Percentiles rank a stretch among this genome's conserved stretches.
Conservation (phyloP, 1,139 yeast genomes). For the Suhomyces taliae region DNA sequence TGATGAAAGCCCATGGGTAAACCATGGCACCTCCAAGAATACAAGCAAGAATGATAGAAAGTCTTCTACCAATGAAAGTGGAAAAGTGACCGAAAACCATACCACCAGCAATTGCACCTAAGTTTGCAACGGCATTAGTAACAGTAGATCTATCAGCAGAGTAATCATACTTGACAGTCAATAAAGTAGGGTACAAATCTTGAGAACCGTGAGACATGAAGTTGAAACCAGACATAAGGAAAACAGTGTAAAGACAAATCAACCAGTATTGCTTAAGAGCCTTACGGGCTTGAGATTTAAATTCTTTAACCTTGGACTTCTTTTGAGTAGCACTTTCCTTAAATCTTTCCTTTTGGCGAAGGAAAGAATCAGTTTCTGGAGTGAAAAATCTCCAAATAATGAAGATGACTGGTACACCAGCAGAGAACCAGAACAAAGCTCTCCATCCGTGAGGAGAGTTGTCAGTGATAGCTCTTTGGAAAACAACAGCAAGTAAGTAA, state of each 20-base stretch:
- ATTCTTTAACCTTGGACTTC: constrained; percentile 14
- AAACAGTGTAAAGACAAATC: constrained; percentile 33
- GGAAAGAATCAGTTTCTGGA: constrained; percentile 42
- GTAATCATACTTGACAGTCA: constrained; percentile 54
- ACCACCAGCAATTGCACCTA: constrained; percentile 73
- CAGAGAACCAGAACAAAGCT: constrained; percentile 43
- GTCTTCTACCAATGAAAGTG: constrained; percentile 60
- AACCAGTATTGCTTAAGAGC: constrained; percentile 41
- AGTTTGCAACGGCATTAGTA: constrained; percentile 66
- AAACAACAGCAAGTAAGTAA: constrained; percentile 42
- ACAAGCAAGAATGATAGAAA: constrained; percentile 52
- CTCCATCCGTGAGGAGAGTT: constrained; percentile 40
- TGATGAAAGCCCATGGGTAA: constrained; percentile 72
- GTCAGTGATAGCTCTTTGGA: constrained; percentile 40
- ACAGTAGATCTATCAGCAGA: constrained; percentile 57
- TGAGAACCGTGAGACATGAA: constrained; percentile 75
- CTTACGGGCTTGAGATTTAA: constrained; percentile 24
- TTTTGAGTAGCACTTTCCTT: constrained; percentile 15
- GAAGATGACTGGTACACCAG: constrained; percentile 42
- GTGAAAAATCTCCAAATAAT: constrained; percentile 35
- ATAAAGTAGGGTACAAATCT: constrained; percentile 68
- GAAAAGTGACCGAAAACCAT: constrained; percentile 60
- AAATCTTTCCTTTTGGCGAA: constrained; percentile 25
- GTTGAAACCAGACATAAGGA: constrained; percentile 46
- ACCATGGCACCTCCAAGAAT: constrained; percentile 64